Conservation (phyloP, 352 stramenopile species). For the Globisporangium takayamanum region DNA sequence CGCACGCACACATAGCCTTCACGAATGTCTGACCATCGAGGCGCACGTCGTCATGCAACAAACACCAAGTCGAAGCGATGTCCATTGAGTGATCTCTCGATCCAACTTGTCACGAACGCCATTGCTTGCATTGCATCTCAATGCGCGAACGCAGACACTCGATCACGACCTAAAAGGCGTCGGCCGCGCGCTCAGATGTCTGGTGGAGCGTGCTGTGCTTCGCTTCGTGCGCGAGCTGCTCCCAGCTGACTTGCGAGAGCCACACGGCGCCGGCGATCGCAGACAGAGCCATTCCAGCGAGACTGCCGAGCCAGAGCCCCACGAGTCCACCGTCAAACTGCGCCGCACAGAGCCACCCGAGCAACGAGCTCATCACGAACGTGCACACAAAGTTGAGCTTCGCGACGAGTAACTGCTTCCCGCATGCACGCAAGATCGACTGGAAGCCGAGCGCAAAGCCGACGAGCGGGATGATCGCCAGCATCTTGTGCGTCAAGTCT, state of each 20-base stretch:
- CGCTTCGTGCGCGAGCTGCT: conserved; percentile 7
- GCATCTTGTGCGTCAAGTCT: conserved; percentile 2
- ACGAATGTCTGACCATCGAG: too few species aligned
- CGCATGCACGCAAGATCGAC: conserved; percentile 12
- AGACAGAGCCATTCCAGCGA: conserved; percentile 11
- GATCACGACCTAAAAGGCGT: too few species aligned
- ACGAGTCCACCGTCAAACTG: conserved; percentile 11
- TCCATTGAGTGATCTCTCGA: too few species aligned
- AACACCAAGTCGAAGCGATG: too few species aligned
- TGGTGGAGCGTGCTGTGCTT: conserved; percentile 10
- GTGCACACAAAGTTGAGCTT: conserved; percentile 16
- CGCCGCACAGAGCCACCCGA: conserved; percentile 16
- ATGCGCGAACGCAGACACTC: too few species aligned
- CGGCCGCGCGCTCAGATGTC: too few species aligned
- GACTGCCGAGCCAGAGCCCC: conserved; percentile 21
- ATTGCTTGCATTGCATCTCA: too few species aligned
- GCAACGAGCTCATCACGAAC: conserved; percentile 17
- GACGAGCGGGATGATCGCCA: conserved; percentile 10
- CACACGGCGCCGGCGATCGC: conserved; percentile 11
- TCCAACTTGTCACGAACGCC: too few species aligned
- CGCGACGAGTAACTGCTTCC: conserved; percentile 13
- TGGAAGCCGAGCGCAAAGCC: conserved; percentile 10
- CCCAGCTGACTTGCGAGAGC: conserved; percentile 12
- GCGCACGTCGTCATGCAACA: too few species aligned
- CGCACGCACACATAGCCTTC: too few species aligned